Conservation (phyloP, 2,329 filamentous ascomycete species). For the Penicillium sp. region DNA sequence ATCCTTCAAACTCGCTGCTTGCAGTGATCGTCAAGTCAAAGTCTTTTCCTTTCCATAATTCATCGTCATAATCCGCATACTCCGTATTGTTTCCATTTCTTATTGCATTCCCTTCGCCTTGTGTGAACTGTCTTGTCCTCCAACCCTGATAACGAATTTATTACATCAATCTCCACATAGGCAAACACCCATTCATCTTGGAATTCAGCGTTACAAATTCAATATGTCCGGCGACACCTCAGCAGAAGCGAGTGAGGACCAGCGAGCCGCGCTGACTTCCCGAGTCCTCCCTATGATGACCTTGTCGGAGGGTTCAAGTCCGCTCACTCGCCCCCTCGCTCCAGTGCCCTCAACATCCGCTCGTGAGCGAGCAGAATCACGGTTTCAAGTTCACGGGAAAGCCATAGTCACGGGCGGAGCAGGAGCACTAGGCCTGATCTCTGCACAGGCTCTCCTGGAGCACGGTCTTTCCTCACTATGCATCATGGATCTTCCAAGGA, state of each 20-base stretch:
- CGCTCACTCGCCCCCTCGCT: constrained; percentile 9
- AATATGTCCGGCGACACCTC: background rate
- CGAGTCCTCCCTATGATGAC: constrained; percentile 18
- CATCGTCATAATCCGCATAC: background rate
- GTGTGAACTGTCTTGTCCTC: background rate
- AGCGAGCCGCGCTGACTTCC: constrained; percentile 7
- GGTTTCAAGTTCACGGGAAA: constrained; percentile 24
- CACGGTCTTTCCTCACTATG: constrained; percentile 61
- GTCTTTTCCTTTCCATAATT: background rate
- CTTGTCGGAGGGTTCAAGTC: constrained; percentile 16
- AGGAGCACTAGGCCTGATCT: constrained; percentile 60
- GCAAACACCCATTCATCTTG: background rate
- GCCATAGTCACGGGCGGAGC: constrained; percentile 61
- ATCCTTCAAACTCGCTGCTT: background rate
- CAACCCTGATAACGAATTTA: background rate
- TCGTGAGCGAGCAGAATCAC: constrained; percentile 11
- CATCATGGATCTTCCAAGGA: constrained; percentile 56
- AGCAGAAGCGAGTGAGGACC: background rate
- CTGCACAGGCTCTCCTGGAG: constrained; percentile 63
- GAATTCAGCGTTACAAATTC: background rate
- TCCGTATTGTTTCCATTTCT: background rate
- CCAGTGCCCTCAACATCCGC: constrained; percentile 4
- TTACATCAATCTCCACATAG: background rate
- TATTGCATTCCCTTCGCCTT: no score
- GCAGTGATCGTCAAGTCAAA: background rate